Evolutionary conservation across 306 rosid genomes (phyloP), one percentile per base, ranked within the genome.

Genomic region (Vicia sativa): DNA sequence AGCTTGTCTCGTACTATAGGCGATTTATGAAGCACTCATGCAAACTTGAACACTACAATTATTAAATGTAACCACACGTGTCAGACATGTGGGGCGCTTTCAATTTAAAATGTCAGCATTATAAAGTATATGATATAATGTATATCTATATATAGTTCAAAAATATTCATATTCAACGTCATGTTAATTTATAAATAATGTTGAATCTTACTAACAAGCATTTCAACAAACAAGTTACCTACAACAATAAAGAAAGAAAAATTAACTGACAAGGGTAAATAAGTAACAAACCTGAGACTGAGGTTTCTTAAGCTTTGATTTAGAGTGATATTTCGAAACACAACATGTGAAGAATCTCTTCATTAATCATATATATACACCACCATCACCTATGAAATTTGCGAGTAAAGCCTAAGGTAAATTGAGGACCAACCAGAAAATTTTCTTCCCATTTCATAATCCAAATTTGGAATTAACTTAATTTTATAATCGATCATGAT

Each of bases 331-430:
- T 35, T 79, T 62, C 21, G 84, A 69, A 29, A 48, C 56, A 82
- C 74, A 76, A 55, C 76, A 65, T 67, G 81, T 77, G 95, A 81
- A 78, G 68, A 86, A 77, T 68, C 73, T 76, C 92, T 83, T 85
- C 97, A 87, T 87, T 77, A 31, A 58, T n/a, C 21, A 49, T 55
- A 55, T 57, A 78, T 87, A 83, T 84, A 87, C 62, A 9, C 62
- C 5, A 67, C 45, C 66, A 2, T 26, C 37, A n/a, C 23, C 26
- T 18, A 62, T 49, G 28, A 79, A 75, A 86, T 77, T 86, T 82
- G 75, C 25, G 69, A 85, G 96, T 91, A 82, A 87, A 82, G 85
- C 71, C 80, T 72, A 87, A 54, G 95, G 56, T 78, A 77, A 81
- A 55, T 11, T 45, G 65, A 4, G 80, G 77, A 66, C 82, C 79